Evolutionary conservation across 441 rosid genomes (phyloP), one percentile per base, ranked within the genome.

Genomic region (Pelargonium australe): DNA sequence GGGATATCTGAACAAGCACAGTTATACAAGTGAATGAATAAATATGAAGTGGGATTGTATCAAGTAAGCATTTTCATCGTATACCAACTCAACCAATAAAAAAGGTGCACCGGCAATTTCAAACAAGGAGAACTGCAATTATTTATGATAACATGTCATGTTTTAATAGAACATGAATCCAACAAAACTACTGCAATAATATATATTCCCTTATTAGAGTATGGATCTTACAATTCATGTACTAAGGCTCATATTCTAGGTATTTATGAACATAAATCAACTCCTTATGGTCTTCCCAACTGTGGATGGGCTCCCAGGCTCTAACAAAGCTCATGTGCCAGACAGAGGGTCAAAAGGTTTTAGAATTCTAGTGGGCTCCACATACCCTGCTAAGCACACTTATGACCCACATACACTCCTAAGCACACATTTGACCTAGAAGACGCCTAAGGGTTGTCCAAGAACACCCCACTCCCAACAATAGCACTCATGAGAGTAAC

Each of bases 1-100:
- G 94, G 71, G 81, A 72, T 70, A 94, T 78, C 97, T 94, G 87
- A 72, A 84, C 41, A 76, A 76, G 77, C 72, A 61, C 10, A 67
- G 25, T 7, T 55, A 70, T 11, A 69, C 17, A 60, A 65, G 71
- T 67, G 70, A 62, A 16, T 17, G 57, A 55, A 55, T 55, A 16
- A 55, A 55, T 55, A 55, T 16, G 23, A 16, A 55, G 23, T 14
- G 25, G 20, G 8, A 51, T 19, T 55, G 19, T 17, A 55, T 55
- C 61, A 16, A 55, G 61, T 17, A 55, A 55, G 23, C 20, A 16
- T 55, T 55, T 14, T 13, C 66, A 44, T 69, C 17, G 7, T 53
- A 31, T 49, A 61, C 43, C 63, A 53, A 57, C 70, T 51, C 19
- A 53, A 55, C 11, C 64, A 34, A 16, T 20, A 14, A 16, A 55